phyloP scores from a whole-genome alignment of 371 early-diverging fungal species.

The Syncephalastrum sp. region DNA sequence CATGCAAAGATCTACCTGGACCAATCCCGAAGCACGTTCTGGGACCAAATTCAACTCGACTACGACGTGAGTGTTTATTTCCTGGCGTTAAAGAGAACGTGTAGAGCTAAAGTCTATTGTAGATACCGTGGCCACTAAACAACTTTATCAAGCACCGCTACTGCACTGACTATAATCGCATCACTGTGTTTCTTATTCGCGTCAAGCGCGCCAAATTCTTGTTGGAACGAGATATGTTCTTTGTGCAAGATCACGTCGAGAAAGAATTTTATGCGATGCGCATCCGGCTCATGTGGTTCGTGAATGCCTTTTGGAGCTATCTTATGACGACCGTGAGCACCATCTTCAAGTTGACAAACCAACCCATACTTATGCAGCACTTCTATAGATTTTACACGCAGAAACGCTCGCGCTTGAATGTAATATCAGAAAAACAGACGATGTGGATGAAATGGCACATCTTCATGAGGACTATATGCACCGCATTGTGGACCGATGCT shows the following conservation, averaged over 20 bases:
- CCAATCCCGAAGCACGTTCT: neutral
- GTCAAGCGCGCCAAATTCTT: slow-evolving; percentile 49
- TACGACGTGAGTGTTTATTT: slow-evolving; percentile 26
- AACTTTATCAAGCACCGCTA: slow-evolving; percentile 34
- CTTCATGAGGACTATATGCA: slow-evolving; percentile 36
- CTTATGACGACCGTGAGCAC: slow-evolving; percentile 49
- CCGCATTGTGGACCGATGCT: slow-evolving; percentile 40
- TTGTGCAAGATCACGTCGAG: slow-evolving; percentile 11
- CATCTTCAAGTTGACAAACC: neutral
- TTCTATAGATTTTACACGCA: slow-evolving; percentile 34
- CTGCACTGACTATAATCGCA: slow-evolving; percentile 30
- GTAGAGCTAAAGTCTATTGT: neutral
- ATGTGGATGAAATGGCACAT: slow-evolving; percentile 17
- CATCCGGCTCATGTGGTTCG: slow-evolving; percentile 49
- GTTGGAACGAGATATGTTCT: slow-evolving; percentile 41
- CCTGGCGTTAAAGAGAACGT: neutral
- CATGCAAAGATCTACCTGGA: neutral
- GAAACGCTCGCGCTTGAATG: slow-evolving; percentile 14
- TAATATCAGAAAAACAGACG: slow-evolving; percentile 2
- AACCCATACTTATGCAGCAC: too few species aligned
- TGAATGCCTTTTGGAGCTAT: slow-evolving; percentile 49
- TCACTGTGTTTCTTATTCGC: slow-evolving; percentile 33
- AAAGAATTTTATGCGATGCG: slow-evolving; percentile 38
- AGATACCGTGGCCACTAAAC: slow-evolving; percentile 53
- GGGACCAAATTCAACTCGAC: slow-evolving; percentile 32